Evolutionary conservation across 768 basidiomycete species (phyloP).

Genomic region (Russula sp.): DNA sequence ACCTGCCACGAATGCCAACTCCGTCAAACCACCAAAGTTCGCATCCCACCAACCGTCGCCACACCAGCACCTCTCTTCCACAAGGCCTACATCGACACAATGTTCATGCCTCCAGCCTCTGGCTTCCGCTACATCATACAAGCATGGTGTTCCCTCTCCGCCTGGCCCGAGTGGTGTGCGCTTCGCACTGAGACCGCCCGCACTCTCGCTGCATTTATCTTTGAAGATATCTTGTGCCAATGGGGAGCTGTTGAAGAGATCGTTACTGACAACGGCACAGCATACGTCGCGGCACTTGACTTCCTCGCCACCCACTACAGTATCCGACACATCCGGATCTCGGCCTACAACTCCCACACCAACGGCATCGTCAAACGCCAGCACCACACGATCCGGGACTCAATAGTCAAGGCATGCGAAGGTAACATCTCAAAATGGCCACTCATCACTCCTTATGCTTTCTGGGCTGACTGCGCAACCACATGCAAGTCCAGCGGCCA

Average conservation of each 20-base stretch:
- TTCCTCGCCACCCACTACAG: not conserved
- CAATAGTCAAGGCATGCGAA: conserved; percentile 30
- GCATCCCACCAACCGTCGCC: too few species aligned
- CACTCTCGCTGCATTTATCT: too few species aligned
- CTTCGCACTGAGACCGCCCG: too few species aligned
- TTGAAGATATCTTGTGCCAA: too few species aligned
- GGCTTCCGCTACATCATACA: not conserved
- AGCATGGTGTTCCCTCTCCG: not conserved
- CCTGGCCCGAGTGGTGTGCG: too few species aligned
- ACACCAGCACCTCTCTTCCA: not conserved
- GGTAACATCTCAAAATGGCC: conserved; percentile 32
- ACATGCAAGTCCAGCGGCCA: conserved; percentile 27
- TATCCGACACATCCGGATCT: conserved; percentile 28
- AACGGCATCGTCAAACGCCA: conserved; percentile 33
- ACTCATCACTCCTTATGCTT: conserved; percentile 20
- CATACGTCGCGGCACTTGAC: too few species aligned
- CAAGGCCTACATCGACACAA: too few species aligned
- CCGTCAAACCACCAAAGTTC: too few species aligned
- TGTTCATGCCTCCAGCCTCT: not conserved
- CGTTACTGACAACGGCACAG: too few species aligned
- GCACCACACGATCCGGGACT: conserved; percentile 27
- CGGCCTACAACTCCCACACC: conserved; percentile 31
- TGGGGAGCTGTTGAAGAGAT: too few species aligned
- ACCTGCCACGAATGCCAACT: too few species aligned
- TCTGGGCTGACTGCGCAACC: conserved; percentile 35